A percentile compares a stretch with the other conserved stretches of the same genome.
These are phyloP conservation scores for Anethum foeniculum DNA, from an alignment of 140 eudicot genomes.

Conservation along the genomic window DNA sequence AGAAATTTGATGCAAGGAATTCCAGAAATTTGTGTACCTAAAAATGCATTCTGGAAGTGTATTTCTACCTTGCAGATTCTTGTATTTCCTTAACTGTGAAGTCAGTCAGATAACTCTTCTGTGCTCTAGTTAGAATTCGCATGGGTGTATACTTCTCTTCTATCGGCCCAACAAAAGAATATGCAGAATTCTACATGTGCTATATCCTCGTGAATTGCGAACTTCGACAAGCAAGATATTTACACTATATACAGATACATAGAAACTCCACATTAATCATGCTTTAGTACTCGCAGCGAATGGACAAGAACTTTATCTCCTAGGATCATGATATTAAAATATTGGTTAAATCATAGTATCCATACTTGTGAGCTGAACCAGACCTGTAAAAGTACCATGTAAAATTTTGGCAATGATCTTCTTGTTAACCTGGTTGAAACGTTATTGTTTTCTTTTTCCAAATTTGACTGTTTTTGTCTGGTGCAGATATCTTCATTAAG, in stretches of 20 bases:
- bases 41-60: neutral
- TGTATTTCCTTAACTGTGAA: neutral
- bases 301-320: neutral
- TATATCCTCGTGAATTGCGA: neutral
- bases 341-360: neutral
- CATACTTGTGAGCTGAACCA: neutral
- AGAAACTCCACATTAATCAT: neutral
- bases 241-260: neutral
- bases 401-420: neutral
- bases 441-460: neutral
- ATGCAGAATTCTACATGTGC: neutral
- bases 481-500: conserved; percentile 59
- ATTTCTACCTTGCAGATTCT: neutral
- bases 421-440: neutral
- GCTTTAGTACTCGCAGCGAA: neutral
- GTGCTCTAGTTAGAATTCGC: neutral
- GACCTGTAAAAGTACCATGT: neutral
- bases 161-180: neutral
- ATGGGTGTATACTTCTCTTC: neutral
- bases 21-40: neutral
- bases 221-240: neutral
- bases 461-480: neutral
- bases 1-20: neutral
- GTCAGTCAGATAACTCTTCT: neutral
- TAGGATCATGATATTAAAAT: neutral